These are phyloP conservation scores for Micractinium conductrix DNA, from an alignment of 139 green algal genomes.

Conservation along the genomic window DNA sequence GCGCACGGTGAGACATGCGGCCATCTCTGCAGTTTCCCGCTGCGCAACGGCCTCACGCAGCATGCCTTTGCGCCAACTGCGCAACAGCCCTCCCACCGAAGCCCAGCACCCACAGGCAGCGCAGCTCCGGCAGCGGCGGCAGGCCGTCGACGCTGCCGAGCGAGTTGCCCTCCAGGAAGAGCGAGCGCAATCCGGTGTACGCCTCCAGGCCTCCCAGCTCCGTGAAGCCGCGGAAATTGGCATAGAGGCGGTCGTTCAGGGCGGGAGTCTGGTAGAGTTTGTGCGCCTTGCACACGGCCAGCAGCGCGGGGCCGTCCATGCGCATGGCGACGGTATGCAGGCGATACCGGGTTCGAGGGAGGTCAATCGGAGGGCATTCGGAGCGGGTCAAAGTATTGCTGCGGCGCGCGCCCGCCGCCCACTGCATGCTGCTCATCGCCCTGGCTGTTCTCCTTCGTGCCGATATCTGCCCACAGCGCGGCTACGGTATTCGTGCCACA, in stretches of 20 bases:
- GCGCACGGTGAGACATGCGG: too few species aligned
- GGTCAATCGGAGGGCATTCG: background rate
- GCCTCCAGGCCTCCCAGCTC: constrained; percentile 71
- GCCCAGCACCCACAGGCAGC: constrained; percentile 80
- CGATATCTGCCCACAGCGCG: background rate
- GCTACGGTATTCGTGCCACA: too few species aligned
- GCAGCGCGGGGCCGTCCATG: constrained; percentile 71
- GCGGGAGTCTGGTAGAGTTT: constrained; percentile 78
- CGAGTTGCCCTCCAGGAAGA: constrained; percentile 92
- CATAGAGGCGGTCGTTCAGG: constrained; percentile 92
- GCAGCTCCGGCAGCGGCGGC: constrained; percentile 73
- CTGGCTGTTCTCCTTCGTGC: too few species aligned
- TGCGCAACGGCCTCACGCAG: too few species aligned
- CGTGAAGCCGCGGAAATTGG: constrained; percentile 86
- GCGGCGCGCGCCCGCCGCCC: background rate
- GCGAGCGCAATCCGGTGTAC: constrained; percentile 79
- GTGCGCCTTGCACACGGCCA: constrained; percentile 77
- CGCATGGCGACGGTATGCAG: constrained; percentile 38
- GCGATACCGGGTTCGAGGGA: too few species aligned
- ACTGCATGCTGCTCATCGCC: background rate
- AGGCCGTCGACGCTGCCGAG: constrained; percentile 79
- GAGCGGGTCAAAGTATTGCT: background rate
- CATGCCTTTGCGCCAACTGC: too few species aligned
- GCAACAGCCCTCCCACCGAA: background rate
- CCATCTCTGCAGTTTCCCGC: too few species aligned